A percentile compares a stretch with the other conserved stretches of the same genome.
These are phyloP conservation scores for Vanrija pseudolonga DNA, from an alignment of 1,284 basidiomycete genomes.

Conservation along the genomic window DNA sequence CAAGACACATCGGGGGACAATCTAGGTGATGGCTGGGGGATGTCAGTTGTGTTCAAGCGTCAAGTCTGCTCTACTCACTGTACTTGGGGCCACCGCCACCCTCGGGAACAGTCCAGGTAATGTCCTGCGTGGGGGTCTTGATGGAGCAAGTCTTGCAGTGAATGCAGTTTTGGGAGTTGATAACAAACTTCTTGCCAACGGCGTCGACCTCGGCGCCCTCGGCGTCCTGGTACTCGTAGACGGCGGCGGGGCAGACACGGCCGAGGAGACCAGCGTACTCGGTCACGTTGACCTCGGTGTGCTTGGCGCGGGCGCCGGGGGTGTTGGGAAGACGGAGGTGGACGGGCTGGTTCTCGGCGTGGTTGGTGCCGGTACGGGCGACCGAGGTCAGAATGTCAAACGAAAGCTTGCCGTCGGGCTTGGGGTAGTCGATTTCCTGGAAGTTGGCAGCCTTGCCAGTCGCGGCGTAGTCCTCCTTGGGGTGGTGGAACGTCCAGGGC, in stretches of 20 bases:
- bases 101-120: constrained; percentile 85
- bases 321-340: constrained; percentile 69
- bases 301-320: constrained; percentile 56
- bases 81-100: constrained; percentile 92
- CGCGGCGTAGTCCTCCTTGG: constrained; percentile 65
- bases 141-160: constrained; percentile 87
- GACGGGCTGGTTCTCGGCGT: constrained; percentile 90
- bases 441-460: constrained; percentile 68
- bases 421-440: constrained; percentile 83
- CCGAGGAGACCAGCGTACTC: constrained; percentile 84
- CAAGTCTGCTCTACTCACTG: constrained; percentile 55
- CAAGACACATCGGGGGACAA: constrained; percentile 31
- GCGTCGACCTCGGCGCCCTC: constrained; percentile 58
- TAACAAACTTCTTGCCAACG: constrained; percentile 82
- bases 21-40: constrained; percentile 23
- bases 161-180: constrained; percentile 75
- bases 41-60: background rate
- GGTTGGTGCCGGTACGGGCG: constrained; percentile 89
- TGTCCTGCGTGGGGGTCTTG: constrained; percentile 86
- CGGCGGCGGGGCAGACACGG: constrained; percentile 88
- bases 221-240: constrained; percentile 88
- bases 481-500: constrained; percentile 87
- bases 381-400: constrained; percentile 93
- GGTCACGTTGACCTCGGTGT: constrained; percentile 72
- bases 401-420: constrained; percentile 83